Base-by-base conservation (phyloP, 305 asterid species). In the Fraxinus baroniana region DNA sequence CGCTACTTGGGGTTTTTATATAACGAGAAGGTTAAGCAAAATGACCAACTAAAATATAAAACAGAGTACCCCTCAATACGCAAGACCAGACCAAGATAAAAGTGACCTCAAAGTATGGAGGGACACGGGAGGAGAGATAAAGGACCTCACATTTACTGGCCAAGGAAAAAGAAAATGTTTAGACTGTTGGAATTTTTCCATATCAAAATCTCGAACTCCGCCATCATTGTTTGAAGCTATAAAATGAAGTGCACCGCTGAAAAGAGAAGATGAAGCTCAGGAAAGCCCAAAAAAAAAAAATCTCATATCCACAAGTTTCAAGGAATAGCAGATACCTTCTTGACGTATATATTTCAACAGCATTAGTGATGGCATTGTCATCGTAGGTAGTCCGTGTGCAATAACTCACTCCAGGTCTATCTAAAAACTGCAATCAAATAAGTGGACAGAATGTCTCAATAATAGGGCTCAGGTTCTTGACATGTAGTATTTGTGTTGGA, bases 281-380 rank as follows among this genome's bases (percentile, higher is more conserved):
- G 85, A 70, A 57, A 75, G 49, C 41, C 36, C 78, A 82, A 12
- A 12, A 3, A 26, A 26, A 26, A 26, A 26, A 26, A 26, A 26
- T 35, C 37, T 52, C 28, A 81, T 26, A 64, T 74, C 32, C 37
- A 24, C n/a, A 46, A 77, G 2, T 49, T 26, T 75, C 76, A 4
- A 32, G 62, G 9, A 80, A 62, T 57, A 70, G 66, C 44, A 83
- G 52, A 78, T 86, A 94, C 99, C 99, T 93, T 83, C 90, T 74
- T 78, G 98, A 86, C 5, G 87, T 82, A 86, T 91, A 92, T 74
- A 94, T 96, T 83, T 96, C 99, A 86, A 96, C 86, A 7, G 98
- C 99, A 90, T 96, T 96, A 52, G 97, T 94, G 82, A 96, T 94
- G 37, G 98, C 97, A 89, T 96, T 96, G 70, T 94, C 99, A 64